Evolutionary conservation across 2,329 filamentous ascomycete species (phyloP).

Genomic region (Torrubiella hemipterigena): DNA sequence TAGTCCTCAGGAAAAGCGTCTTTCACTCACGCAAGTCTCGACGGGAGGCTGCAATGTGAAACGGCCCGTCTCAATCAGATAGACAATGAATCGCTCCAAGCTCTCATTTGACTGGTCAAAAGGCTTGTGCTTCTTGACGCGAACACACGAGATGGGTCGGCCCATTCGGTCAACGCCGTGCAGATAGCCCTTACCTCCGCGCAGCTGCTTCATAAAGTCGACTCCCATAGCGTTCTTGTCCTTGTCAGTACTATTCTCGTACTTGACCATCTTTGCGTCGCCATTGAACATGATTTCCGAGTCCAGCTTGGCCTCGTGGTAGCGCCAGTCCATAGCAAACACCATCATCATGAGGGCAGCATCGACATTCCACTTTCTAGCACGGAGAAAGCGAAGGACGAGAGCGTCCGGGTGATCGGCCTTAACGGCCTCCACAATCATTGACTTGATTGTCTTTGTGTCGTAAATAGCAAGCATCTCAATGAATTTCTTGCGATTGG

Average conservation of each 20-base stretch:
- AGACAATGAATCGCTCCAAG: constrained; percentile 74
- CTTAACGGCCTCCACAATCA: constrained; percentile 83
- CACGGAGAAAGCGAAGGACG: constrained; percentile 63
- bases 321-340: constrained; percentile 78
- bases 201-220: constrained; percentile 68
- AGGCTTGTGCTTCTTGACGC: constrained; percentile 62
- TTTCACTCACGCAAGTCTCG: too few relatives aligned
- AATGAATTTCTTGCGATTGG: too few relatives aligned
- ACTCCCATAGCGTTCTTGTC: constrained; percentile 49
- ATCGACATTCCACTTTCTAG: constrained; percentile 81
- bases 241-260: constrained; percentile 39
- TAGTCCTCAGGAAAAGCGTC: too few relatives aligned
- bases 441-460: constrained; percentile 60
- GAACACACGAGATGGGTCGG: constrained; percentile 68
- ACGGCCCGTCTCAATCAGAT: constrained; percentile 75
- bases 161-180: constrained; percentile 71
- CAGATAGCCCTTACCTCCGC: constrained; percentile 76
- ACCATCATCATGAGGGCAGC: constrained; percentile 82
- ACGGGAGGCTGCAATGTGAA: constrained; percentile 60
- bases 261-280: constrained; percentile 49
- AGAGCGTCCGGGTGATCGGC: constrained; percentile 78
- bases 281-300: constrained; percentile 66
- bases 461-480: constrained; percentile 60
- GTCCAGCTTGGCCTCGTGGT: constrained; percentile 67
- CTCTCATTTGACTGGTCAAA: constrained; percentile 67